phyloP scores from a whole-genome alignment of 2,329 filamentous ascomycete species.

The Erysiphe pulchra region DNA sequence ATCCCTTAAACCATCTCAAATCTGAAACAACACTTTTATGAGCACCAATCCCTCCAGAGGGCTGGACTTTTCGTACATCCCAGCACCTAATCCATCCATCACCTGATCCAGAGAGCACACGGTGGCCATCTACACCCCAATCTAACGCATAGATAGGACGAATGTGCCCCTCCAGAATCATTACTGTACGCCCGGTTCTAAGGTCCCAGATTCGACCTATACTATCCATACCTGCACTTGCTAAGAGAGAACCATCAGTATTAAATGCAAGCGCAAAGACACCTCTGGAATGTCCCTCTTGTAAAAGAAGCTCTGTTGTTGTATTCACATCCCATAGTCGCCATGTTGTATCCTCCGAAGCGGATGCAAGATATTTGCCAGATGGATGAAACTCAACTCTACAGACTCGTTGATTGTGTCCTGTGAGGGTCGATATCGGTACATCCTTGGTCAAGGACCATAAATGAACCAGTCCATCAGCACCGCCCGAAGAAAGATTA shows the following conservation, averaged over 20 bases:
- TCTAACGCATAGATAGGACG: slow-evolving; percentile 82
- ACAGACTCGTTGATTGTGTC: slow-evolving; percentile 70
- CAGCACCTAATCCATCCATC: slow-evolving; percentile 97
- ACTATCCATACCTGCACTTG: slow-evolving; percentile 80
- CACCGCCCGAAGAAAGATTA: slow-evolving; percentile 76
- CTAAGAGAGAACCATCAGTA: slow-evolving; percentile 67
- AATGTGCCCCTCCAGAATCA: slow-evolving; percentile 74
- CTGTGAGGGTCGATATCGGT: slow-evolving; percentile 55
- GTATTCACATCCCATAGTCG: slow-evolving; percentile 83
- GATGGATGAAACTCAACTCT: slow-evolving; percentile 88
- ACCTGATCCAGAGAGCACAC: slow-evolving; percentile 75
- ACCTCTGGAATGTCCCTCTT: slow-evolving; percentile 85
- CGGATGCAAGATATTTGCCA: slow-evolving; percentile 69
- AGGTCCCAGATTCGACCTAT: slow-evolving; percentile 92
- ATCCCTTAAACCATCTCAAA: slow-evolving; percentile 76
- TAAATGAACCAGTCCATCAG: slow-evolving; percentile 64
- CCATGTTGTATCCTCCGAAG: slow-evolving; percentile 93
- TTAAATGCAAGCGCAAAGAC: slow-evolving; percentile 85
- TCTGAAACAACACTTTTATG: slow-evolving; percentile 84
- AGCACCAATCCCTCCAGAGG: slow-evolving; percentile 64
- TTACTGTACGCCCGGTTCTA: slow-evolving; percentile 73
- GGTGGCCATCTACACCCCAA: slow-evolving; percentile 75
- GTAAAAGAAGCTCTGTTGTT: slow-evolving; percentile 57
- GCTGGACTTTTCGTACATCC: slow-evolving; percentile 77
- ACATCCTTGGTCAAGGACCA: slow-evolving; percentile 79